These are phyloP conservation scores for Arthroderma sp. DNA, from an alignment of 2,329 filamentous ascomycete genomes.

Conservation along the genomic window DNA sequence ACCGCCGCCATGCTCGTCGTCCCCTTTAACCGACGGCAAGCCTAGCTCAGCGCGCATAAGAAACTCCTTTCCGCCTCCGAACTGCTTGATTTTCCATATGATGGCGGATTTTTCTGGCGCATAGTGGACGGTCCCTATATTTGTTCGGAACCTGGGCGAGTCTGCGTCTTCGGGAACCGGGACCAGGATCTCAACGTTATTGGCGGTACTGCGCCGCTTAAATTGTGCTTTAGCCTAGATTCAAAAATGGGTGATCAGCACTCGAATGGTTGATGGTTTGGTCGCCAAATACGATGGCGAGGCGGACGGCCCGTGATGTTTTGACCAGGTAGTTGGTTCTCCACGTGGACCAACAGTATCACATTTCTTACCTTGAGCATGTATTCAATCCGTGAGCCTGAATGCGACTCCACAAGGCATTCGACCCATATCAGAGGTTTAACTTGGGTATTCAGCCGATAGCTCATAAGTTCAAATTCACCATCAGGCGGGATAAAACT, in stretches of 20 bases:
- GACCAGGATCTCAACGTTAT: slow-evolving; percentile 96
- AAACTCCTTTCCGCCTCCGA: slow-evolving; percentile 96
- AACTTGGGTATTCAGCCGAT: slow-evolving; percentile 94
- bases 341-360: not conserved
- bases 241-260: not conserved
- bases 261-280: not conserved
- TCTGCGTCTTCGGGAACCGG: slow-evolving; percentile 96
- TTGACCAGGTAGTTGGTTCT: not conserved
- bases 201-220: slow-evolving; percentile 92
- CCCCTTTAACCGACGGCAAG: slow-evolving; percentile 81
- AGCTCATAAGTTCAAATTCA: slow-evolving; percentile 98
- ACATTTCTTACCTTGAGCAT: slow-evolving; percentile 68
- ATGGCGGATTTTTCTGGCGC: slow-evolving; percentile 95
- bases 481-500: slow-evolving; percentile 97
- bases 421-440: slow-evolving; percentile 99
- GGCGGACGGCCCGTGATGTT: too few species aligned
- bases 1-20: slow-evolving; percentile 87
- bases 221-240: slow-evolving; percentile 76
- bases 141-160: slow-evolving; percentile 88
- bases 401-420: slow-evolving; percentile 92
- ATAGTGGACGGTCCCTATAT: slow-evolving; percentile 94
- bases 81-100: slow-evolving; percentile 99
- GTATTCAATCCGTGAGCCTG: slow-evolving; percentile 90
- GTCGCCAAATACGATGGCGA: not conserved
- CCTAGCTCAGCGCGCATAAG: slow-evolving; percentile 95